Evolutionary conservation across 352 stramenopile species (phyloP), one percentile per base, ranked within the genome.

Genomic region (Pythium myriotylum): DNA sequence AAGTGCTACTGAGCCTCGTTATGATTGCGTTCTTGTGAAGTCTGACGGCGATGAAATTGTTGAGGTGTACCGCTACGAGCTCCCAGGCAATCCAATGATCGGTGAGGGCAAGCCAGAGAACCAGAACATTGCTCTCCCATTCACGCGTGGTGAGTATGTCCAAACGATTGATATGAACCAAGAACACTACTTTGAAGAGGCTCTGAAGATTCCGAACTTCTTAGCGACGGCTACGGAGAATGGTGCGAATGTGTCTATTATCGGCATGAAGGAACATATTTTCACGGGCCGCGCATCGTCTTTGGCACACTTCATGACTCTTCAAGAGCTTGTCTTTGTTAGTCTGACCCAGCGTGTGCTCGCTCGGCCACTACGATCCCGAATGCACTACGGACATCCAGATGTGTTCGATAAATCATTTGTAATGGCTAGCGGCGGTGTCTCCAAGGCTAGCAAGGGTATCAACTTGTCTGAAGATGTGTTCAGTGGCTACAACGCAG

Each of bases 81-180:
- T 96, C 27, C 88, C 88, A 35, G 88, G 86, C 5, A 81, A 96
- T 52, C 88, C 88, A 17, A 54, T 96, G 20, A 70, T 95, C 49
- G 86, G 88, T 23, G 86, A 96, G 65, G 87, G 85, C 53, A 96
- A 96, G 50, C 85, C 85, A 19, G 85, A 94, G 56, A 96, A 96
- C 64, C 88, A 96, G 72, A 96, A 96, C 47, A 73, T 94, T 47
- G 84, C 88, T 3, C 57, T 96, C 13, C 84, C 86, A 13, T 96
- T 96, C 60, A 94, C 86, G 26, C 82, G 86, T 59, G 88, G 88
- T 20, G 88, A 95, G 63, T 93, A 91, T 48, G 50, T 96, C 12
- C 88, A 96, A 61, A 91, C 79, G n/a, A 96, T 96, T 41, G 88
- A 96, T 76, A 95, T 95, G 88, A 96, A 96, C 67, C 88, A 96